Base-by-base conservation (phyloP, 2,329 filamentous ascomycete genomes). In the Rutstroemia sydowiana region DNA sequence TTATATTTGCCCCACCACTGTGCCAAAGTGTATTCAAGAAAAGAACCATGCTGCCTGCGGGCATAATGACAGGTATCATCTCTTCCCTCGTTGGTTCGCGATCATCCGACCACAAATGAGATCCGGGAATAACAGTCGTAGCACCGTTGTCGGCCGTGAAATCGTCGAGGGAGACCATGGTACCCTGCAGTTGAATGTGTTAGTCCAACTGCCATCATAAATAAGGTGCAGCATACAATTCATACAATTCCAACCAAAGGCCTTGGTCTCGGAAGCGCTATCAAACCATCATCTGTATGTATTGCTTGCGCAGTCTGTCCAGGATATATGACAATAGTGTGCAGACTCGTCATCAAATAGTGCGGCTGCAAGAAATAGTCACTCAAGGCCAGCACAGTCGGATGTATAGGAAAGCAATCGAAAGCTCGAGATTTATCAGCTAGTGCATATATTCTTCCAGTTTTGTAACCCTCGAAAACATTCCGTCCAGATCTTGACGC, bases 341-440 rank as follows among this genome's bases (percentile, higher is more conserved):
- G 69, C 36, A 66, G 66, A 41, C 67, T 67, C 4, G 61, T 66
- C 30, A 71, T 47, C 14, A 67, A 55, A 52, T 69, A 70, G 21
- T 68, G 65, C 6, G 60, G 59, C 51, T 69, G 67, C 44, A 71
- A 55, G 50, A 71, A 71, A 52, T 68, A 71, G 48, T 71, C 68
- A 49, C 70, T 70, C 48, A 71, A 55, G 14, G 68, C 67, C 48
- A 69, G 55, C 3, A 71, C 66, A 16, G 66, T 66, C 9, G 68
- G 66, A 14, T 71, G 60, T 9, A 70, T 66, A 5, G 63, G 58
- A 50, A 70, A 71, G 51, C 66, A 66, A 53, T 71, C 69, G 52
- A 71, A 71, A 2, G 59, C 63, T 34, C 69, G 59, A 31, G 63
- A 67, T 54, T 71, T 71, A 53, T 71, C 70, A 18, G 69, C 58